These are phyloP conservation scores for Dujonia santamariae DNA, from an alignment of 1,139 yeast genomes.

Conservation along the genomic window DNA sequence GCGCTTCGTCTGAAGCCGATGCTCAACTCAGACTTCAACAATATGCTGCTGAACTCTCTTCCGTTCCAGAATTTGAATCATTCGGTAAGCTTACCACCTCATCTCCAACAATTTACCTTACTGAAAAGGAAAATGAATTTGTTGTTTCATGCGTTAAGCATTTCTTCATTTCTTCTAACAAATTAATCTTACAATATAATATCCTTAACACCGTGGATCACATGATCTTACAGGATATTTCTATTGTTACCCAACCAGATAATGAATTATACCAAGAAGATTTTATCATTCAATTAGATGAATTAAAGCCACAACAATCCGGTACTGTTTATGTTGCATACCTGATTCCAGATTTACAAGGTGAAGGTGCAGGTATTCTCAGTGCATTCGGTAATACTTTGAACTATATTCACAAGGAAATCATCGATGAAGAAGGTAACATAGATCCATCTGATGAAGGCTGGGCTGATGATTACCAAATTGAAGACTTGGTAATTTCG, in stretches of 20 bases:
- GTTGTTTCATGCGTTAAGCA: conserved; percentile 85
- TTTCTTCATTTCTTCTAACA: conserved; percentile 59
- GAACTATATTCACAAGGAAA: conserved; percentile 75
- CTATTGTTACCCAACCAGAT: conserved; percentile 70
- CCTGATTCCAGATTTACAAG: conserved; percentile 47
- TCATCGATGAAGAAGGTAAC: conserved; percentile 73
- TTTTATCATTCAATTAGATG: conserved; percentile 70
- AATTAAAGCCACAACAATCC: conserved; percentile 65
- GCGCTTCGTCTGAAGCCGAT: conserved; percentile 22
- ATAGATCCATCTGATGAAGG: conserved; percentile 74
- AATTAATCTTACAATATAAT: conserved; percentile 81
- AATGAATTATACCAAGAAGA: conserved; percentile 61
- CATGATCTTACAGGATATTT: conserved; percentile 72
- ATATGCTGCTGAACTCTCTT: conserved; percentile 62
- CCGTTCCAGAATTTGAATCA: conserved; percentile 64
- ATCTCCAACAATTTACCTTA: conserved; percentile 60
- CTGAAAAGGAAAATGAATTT: conserved; percentile 93
- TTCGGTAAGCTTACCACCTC: conserved; percentile 80
- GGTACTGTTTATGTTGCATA: conserved; percentile 82
- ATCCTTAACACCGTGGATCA: conserved; percentile 83
- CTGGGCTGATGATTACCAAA: conserved; percentile 88
- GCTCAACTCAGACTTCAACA: conserved; percentile 52
- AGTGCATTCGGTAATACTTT: conserved; percentile 67
- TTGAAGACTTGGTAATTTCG: conserved; percentile 71
- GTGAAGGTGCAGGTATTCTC: conserved; percentile 38